Base-by-base conservation (phyloP, 2,329 filamentous ascomycete species). In the Lachnellula occidentalis region DNA sequence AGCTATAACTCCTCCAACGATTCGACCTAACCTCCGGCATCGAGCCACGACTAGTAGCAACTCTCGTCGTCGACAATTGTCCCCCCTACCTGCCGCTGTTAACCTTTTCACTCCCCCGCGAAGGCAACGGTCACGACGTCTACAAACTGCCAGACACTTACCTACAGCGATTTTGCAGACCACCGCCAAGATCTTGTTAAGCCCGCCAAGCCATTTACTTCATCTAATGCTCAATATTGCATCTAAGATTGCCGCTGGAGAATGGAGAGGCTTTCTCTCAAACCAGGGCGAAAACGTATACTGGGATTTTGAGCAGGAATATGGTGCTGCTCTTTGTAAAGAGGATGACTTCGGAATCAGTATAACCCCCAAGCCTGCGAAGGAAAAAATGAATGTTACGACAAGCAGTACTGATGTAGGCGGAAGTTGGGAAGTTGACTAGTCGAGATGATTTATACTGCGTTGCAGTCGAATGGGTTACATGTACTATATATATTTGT, bases 171-270 rank as follows among this genome's bases (percentile, higher is more conserved):
- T 95, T 31, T 79, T 95, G 24, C 81, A 86, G 53, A 92, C 89
- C 71, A 91, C 90, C 0, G 85, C 82, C 59, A 84, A 88, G 50
- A 78, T 94, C 31, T 78, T 95, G 4, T 74, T 96, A 14, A 84
- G 88, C 0, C 90, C 90, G n/a, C 90, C 92, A 0, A 81, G 86
- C 34, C 83, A 92, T 63, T 78, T 95, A 2, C 80, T 95, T 36
- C 78, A 82, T 24, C 75, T 95, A 41, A 91, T 96, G 78, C 78
- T 96, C 4, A 83, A 84, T 53, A 89, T 96, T 54, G 89, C 91
- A 1, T 85, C 88, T 0, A 84, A 82, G 58, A 90, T 96, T 58
- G 80, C 85, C 1, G 76, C 77, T 31, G 82, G 80, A 17, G 77
- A 81, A 72, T 83, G 79, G 85, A 74, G 80, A 65, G 87, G 81